Evolutionary conservation across 2,329 filamentous ascomycete species (phyloP), one percentile per base, ranked within the genome.

Genomic region (Alternaria triticimaculans): DNA sequence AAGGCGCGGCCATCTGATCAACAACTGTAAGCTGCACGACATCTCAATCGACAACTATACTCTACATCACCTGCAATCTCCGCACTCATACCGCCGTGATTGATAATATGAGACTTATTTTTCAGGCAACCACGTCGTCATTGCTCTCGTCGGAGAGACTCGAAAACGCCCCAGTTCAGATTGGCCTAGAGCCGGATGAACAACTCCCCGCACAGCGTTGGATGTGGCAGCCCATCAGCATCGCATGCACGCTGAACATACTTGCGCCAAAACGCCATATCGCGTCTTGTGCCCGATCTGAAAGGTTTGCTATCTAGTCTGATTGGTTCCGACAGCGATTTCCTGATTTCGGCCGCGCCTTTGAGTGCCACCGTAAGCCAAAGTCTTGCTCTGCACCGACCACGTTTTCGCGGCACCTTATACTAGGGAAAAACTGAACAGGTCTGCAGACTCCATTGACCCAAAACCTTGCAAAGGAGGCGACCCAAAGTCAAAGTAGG

Each of bases 111-210:
- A 21, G 37, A 37, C 21, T 37, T n/a, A 23, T 25, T 20, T 41
- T 25, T 18, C 33, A 58, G 45, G 55, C 55, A 58, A 30, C 14
- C 7, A 37, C 33, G n/a, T 44, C 14, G 6, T 9, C 23, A 25
- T 41, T 50, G 23, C n/a, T 10, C 6, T 26, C 15, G 14, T 46
- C 58, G 58, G 58, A 21, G 43, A 25, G 58, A 60, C 58, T 37
- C 18, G 21, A 33, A 44, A 20, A 50, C 15, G 49, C 49, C 49
- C 26, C 23, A 37, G 28, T 14, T 48, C 50, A 44, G 23, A 14
- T 28, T 46, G 41, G 58, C 43, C 14, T 51, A 18, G 33, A 26
- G 4, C 25, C 58, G 58, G 58, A 26, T 55, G 58, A 60, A 60
- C 11, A 55, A 55, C 58, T 37, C 49, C 41, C 49, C 58, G 58